A percentile compares a stretch with the other conserved stretches of the same genome.
These are phyloP conservation scores for Anacardium occidentale DNA, from an alignment of 345 rosid genomes.

Conservation along the genomic window DNA sequence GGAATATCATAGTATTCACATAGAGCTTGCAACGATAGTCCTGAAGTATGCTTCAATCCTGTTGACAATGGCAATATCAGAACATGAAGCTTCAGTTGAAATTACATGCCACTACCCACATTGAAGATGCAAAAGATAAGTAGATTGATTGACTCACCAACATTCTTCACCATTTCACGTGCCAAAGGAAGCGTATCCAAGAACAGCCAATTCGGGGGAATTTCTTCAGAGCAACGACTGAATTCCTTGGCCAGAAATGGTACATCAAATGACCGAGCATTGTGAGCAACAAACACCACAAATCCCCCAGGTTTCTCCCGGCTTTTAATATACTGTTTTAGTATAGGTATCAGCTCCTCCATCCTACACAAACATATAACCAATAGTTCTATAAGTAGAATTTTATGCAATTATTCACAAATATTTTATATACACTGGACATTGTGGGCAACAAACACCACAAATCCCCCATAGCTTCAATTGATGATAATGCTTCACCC, in stretches of 20 bases:
- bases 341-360: slow-evolving; percentile 75
- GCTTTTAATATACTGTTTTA: slow-evolving; percentile 61
- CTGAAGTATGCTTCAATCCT: slow-evolving; percentile 39
- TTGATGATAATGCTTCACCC: neutral
- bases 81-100: neutral
- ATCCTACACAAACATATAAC: slow-evolving; percentile 49
- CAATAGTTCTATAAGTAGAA: slow-evolving; percentile 13
- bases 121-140: too few relatives aligned
- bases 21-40: slow-evolving; percentile 45
- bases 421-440: neutral
- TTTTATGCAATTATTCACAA: neutral
- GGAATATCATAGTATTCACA: slow-evolving; percentile 40
- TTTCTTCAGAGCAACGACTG: slow-evolving; percentile 53
- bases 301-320: slow-evolving; percentile 83
- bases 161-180: slow-evolving; percentile 54
- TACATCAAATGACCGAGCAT: slow-evolving; percentile 73
- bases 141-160: slow-evolving; percentile 40
- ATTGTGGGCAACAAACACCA: too few relatives aligned
- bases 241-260: slow-evolving; percentile 72
- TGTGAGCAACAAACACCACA: slow-evolving; percentile 70
- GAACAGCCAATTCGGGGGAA: slow-evolving; percentile 73
- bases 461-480: neutral
- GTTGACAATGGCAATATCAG: slow-evolving; percentile 10
- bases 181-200: slow-evolving; percentile 69
- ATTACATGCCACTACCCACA: neutral